Base-by-base conservation (phyloP, 2,329 filamentous ascomycete genomes). In the Thelonectria rubi region DNA sequence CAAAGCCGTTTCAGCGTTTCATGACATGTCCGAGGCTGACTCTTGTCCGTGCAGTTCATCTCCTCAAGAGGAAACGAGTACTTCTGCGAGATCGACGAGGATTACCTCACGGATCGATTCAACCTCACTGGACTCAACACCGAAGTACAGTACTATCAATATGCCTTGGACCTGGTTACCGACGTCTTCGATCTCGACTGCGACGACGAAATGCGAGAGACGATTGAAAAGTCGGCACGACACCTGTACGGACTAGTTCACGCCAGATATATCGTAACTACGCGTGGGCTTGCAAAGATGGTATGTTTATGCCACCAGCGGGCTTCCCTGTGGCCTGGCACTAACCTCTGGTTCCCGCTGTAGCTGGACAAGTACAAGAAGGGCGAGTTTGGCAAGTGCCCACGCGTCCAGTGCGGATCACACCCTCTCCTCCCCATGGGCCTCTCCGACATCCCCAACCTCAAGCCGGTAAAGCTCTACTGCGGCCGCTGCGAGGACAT, bases 301-400 rank as follows among this genome's bases (percentile, higher is more conserved):
- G 95, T 97, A 83, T 63, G 84, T 74, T 51, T 21, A 12, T 39
- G 42, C 21, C 24, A 32, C 26, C 30, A 8, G 55, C 47, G 20
- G 54, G 48, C 45, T 15, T 30, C 51, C 47, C 11, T 58, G 12
- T 47, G 17, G 43, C 32, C 62, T 49, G 30, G 60, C 32, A 10
- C 51, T 56, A 39, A 64, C 53, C 10, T 32, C 14, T 52, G 2
- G 12, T 15, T 26, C 15, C 58, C 18, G 37, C 30, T 24, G 12
- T 73, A 98, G 94, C 90, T 98, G 64, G 95, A 99, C 70, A 99
- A 99, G 79, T 99, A 97, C 80, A 99, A 99, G 76, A 97, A 97
- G 76, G 91, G 89, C 70, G 94, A 98, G 76, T 99, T 99, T 75
- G 95, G 95, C 69, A 98, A 97, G 82, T 99, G 95, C 76, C 95